Percentiles rank a stretch among this genome's conserved stretches.
These are phyloP conservation scores for Dictyostelium discoideum DNA, from an alignment of 78 protist genomes.

Conservation along the genomic window DNA sequence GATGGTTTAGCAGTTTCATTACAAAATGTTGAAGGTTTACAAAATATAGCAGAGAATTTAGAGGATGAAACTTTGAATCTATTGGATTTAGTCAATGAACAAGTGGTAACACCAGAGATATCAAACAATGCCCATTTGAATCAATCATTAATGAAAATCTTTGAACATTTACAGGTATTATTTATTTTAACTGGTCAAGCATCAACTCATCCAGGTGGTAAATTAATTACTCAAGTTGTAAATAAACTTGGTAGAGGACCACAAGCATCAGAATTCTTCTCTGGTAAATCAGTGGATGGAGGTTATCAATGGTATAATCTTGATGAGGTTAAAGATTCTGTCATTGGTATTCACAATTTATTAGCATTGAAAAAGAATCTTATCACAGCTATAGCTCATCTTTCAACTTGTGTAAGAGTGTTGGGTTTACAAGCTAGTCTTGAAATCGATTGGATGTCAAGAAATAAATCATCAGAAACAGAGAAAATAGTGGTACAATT, in stretches of 20 bases:
- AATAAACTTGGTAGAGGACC: slow-evolving; percentile 26
- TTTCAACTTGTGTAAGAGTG: slow-evolving; percentile 48
- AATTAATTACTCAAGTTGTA: neutral
- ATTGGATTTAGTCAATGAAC: slow-evolving; percentile 68
- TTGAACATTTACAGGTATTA: slow-evolving; percentile 63
- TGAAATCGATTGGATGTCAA: slow-evolving; percentile 74
- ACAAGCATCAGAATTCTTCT: neutral
- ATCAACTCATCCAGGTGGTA: slow-evolving; percentile 23
- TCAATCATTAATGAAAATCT: slow-evolving; percentile 49
- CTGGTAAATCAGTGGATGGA: neutral
- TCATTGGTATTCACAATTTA: slow-evolving; percentile 36
- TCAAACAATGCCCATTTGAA: slow-evolving; percentile 9
- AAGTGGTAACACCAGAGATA: slow-evolving; percentile 41
- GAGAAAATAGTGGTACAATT: slow-evolving; percentile 56
- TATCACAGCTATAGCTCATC: slow-evolving; percentile 64
- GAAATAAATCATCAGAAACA: slow-evolving; percentile 53
- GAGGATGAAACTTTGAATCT: slow-evolving; percentile 69
- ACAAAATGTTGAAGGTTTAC: slow-evolving; percentile 73
- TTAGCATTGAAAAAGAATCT: slow-evolving; percentile 45
- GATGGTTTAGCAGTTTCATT: slow-evolving; percentile 60
- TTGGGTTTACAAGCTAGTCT: slow-evolving; percentile 63
- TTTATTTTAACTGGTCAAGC: slow-evolving; percentile 50
- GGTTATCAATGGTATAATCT: slow-evolving; percentile 57
- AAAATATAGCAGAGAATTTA: slow-evolving; percentile 62
- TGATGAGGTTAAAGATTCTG: slow-evolving; percentile 38